Percentiles rank a stretch among this genome's conserved stretches.
Conservation (phyloP, 495 filamentous ascomycete species). For the Daldinia decipiens region DNA sequence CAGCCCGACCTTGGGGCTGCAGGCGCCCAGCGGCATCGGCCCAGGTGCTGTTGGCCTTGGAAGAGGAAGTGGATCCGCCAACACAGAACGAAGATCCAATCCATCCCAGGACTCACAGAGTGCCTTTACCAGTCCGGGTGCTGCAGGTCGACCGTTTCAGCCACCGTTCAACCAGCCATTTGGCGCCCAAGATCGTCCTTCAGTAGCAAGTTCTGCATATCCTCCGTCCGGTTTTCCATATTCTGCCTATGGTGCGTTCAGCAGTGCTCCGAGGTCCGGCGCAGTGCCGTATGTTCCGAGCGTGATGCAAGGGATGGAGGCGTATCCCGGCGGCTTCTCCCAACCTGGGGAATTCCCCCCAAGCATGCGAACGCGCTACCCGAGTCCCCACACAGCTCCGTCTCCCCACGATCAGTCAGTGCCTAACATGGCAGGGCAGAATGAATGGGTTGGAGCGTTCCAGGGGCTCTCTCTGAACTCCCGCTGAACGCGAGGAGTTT, state of each 20-base stretch:
- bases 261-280: slow-evolving; percentile 51
- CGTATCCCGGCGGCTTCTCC: slow-evolving; percentile 55
- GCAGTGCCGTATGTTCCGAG: slow-evolving; percentile 50
- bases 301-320: slow-evolving; percentile 55
- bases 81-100: slow-evolving; percentile 60
- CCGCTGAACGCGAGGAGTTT: slow-evolving; percentile 47
- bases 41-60: slow-evolving; percentile 66
- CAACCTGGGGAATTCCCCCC: slow-evolving; percentile 54
- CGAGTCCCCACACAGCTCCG: slow-evolving; percentile 50
- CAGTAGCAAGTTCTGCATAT: slow-evolving; percentile 49
- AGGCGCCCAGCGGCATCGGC: slow-evolving; percentile 70
- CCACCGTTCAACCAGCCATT: slow-evolving; percentile 52
- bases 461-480: slow-evolving; percentile 65
- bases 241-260: slow-evolving; percentile 59
- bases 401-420: slow-evolving; percentile 53
- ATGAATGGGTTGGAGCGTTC: slow-evolving; percentile 60
- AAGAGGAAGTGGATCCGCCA: slow-evolving; percentile 49
- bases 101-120: slow-evolving; percentile 56
- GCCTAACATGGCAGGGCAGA: slow-evolving; percentile 49
- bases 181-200: slow-evolving; percentile 48
- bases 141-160: slow-evolving; percentile 52
- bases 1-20: slow-evolving; percentile 77
- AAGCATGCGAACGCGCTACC: slow-evolving; percentile 55
- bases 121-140: slow-evolving; percentile 49
- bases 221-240: slow-evolving; percentile 52